Conservation (phyloP, 2,329 filamentous ascomycete genomes). For the Epichloe typhina region DNA sequence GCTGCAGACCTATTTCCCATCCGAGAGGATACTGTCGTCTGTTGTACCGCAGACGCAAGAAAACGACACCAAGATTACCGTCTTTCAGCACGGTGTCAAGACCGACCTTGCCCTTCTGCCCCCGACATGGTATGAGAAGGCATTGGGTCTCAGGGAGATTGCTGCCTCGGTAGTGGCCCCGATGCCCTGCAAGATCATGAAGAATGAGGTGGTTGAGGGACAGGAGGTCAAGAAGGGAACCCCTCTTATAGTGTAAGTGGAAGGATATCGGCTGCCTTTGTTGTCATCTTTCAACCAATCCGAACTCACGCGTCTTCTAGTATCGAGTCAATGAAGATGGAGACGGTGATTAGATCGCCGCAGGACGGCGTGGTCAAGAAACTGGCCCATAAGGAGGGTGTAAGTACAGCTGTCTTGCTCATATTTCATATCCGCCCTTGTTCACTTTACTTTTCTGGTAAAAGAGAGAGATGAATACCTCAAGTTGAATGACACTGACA, state of each 20-base stretch:
- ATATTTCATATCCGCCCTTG: not conserved
- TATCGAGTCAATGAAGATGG: slow-evolving; percentile 86
- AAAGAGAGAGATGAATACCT: not conserved
- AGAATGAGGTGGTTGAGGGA: slow-evolving; percentile 76
- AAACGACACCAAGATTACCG: slow-evolving; percentile 50
- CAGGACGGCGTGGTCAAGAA: slow-evolving; percentile 59
- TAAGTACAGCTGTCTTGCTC: slow-evolving; percentile 27
- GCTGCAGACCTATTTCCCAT: slow-evolving; percentile 54
- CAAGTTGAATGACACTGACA: not conserved
- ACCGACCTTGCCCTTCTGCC: slow-evolving; percentile 42
- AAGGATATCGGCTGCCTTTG: not conserved
- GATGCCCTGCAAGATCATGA: slow-evolving; percentile 94
- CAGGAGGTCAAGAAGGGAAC: slow-evolving; percentile 75
- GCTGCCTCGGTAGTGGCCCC: slow-evolving; percentile 77
- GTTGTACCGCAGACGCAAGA: slow-evolving; percentile 47
- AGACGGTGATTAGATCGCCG: slow-evolving; percentile 68
- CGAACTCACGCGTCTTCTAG: slow-evolving; percentile 19
- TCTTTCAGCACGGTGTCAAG: slow-evolving; percentile 61
- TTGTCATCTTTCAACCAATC: not conserved
- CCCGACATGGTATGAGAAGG: slow-evolving; percentile 77
- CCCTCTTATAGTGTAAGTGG: slow-evolving; percentile 64
- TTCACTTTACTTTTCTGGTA: not conserved
- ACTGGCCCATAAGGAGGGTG: slow-evolving; percentile 61
- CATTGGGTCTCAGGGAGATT: slow-evolving; percentile 67
- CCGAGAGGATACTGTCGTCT: slow-evolving; percentile 66